These are phyloP conservation scores for Thielaviopsis euricoi DNA, from an alignment of 2,329 filamentous ascomycete genomes.

Conservation along the genomic window DNA sequence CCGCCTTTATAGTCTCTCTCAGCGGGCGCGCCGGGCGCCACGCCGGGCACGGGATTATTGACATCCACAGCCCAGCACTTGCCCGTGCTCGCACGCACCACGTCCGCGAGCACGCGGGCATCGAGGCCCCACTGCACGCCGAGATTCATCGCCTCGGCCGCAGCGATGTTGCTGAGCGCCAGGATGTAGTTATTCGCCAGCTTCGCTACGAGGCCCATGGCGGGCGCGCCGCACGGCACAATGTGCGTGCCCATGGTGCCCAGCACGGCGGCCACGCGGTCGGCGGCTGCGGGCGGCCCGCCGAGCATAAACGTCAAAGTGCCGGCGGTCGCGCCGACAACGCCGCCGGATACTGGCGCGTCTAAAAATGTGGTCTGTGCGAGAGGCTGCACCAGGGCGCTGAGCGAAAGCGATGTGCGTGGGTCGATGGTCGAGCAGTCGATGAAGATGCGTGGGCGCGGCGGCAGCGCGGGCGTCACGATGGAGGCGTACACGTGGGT, in stretches of 20 bases:
- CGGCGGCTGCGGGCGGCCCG: slow-evolving; percentile 28
- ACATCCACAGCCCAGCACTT: slow-evolving; percentile 89
- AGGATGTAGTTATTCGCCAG: slow-evolving; percentile 95
- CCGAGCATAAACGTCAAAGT: slow-evolving; percentile 96
- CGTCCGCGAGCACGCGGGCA: slow-evolving; percentile 51
- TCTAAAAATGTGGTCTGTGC: slow-evolving; percentile 68
- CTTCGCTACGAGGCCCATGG: slow-evolving; percentile 77
- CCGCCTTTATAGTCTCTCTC: slow-evolving; percentile 60
- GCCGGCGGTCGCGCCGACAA: slow-evolving; percentile 75
- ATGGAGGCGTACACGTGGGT: slow-evolving; percentile 67
- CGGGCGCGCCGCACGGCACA: slow-evolving; percentile 71
- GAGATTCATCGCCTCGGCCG: slow-evolving; percentile 49
- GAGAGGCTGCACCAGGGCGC: slow-evolving; percentile 45
- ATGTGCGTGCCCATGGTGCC: slow-evolving; percentile 74
- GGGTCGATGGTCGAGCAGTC: slow-evolving; percentile 96
- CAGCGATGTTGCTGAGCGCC: slow-evolving; percentile 75
- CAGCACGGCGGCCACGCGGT: slow-evolving; percentile 48
- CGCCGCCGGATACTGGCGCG: slow-evolving; percentile 91
- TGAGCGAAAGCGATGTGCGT: slow-evolving; percentile 62
- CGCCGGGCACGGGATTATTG: slow-evolving; percentile 86
- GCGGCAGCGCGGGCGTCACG: slow-evolving; percentile 36
- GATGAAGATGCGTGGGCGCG: slow-evolving; percentile 63
- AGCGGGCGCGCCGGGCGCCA: slow-evolving; percentile 60
- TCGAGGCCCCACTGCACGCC: slow-evolving; percentile 46
- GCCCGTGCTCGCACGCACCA: slow-evolving; percentile 92